A percentile compares a stretch with the other conserved stretches of the same genome.
These are phyloP conservation scores for Tetrapisispora nanseiensis DNA, from an alignment of 805 yeast species.

Conservation along the genomic window DNA sequence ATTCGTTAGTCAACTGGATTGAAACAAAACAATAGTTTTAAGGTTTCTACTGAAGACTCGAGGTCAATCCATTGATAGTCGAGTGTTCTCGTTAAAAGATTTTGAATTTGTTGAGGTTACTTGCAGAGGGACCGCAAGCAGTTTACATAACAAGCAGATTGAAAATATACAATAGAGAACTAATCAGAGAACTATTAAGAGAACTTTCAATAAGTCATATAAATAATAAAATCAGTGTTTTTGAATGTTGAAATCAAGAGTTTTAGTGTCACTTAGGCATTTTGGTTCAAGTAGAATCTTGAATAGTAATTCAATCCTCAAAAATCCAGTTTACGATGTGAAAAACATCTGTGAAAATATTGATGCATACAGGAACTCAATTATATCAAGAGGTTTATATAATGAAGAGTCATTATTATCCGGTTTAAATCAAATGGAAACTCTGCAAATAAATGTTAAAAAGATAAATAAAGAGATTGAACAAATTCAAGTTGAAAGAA, in stretches of 20 bases:
- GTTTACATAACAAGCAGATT: too few species aligned
- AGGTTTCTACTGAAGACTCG: too few species aligned
- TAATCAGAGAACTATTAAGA: too few species aligned
- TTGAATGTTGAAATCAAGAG: neutral
- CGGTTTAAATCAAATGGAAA: conserved; percentile 24
- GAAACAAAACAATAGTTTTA: too few species aligned
- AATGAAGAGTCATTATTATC: conserved; percentile 15
- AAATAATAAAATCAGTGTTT: neutral
- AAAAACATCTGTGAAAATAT: conserved; percentile 14
- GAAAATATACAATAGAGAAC: too few species aligned
- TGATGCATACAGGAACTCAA: conserved; percentile 16
- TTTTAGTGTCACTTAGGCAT: neutral
- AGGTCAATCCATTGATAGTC: too few species aligned
- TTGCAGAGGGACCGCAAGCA: too few species aligned
- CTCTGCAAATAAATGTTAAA: conserved; percentile 18
- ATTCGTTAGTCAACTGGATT: too few species aligned
- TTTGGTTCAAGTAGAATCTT: neutral
- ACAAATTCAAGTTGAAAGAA: conserved; percentile 24
- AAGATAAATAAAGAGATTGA: conserved; percentile 16
- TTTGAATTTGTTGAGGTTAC: too few species aligned
- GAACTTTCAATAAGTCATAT: neutral
- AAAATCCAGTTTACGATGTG: conserved; percentile 24
- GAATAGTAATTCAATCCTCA: conserved; percentile 3
- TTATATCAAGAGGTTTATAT: conserved; percentile 22
- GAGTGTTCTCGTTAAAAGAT: too few species aligned